Evolutionary conservation across 176 grass and related monocot genomes (phyloP).

Genomic region (Musa acuminata): DNA sequence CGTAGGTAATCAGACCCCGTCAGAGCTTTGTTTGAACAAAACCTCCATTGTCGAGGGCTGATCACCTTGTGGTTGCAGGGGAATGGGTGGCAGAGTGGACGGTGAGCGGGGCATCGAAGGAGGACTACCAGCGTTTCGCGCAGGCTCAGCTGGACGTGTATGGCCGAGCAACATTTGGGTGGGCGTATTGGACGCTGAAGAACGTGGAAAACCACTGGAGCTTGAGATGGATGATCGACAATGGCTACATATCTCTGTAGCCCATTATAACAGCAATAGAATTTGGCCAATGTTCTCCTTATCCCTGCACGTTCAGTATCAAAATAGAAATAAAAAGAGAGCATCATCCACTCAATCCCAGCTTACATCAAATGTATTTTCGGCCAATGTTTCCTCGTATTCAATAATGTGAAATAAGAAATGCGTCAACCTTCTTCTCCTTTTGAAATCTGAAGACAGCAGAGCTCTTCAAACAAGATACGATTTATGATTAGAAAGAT

Average conservation of each 20-base stretch:
- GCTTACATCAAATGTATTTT: too few relatives aligned
- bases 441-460: too few relatives aligned
- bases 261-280: too few relatives aligned
- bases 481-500: too few relatives aligned
- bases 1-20: constrained; percentile 26
- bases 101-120: not conserved
- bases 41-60: not conserved
- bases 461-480: too few relatives aligned
- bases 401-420: too few relatives aligned
- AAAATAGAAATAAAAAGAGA: too few relatives aligned
- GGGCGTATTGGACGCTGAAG: constrained; percentile 58
- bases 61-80: constrained; percentile 10
- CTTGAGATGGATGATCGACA: constrained; percentile 66
- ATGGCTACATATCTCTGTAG: constrained; percentile 38
- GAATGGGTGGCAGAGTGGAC: constrained; percentile 33
- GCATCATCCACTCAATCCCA: too few relatives aligned
- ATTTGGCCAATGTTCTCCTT: too few relatives aligned
- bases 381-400: too few relatives aligned
- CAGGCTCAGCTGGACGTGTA: constrained; percentile 39
- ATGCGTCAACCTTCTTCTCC: too few relatives aligned
- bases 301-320: too few relatives aligned
- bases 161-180: constrained; percentile 48
- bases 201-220: constrained; percentile 46
- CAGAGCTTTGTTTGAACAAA: not conserved
- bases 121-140: constrained; percentile 25